Percentiles rank a stretch among this genome's conserved stretches.
Conservation (phyloP, 306 rosid species). For the Elaeagnus macrophylla region DNA sequence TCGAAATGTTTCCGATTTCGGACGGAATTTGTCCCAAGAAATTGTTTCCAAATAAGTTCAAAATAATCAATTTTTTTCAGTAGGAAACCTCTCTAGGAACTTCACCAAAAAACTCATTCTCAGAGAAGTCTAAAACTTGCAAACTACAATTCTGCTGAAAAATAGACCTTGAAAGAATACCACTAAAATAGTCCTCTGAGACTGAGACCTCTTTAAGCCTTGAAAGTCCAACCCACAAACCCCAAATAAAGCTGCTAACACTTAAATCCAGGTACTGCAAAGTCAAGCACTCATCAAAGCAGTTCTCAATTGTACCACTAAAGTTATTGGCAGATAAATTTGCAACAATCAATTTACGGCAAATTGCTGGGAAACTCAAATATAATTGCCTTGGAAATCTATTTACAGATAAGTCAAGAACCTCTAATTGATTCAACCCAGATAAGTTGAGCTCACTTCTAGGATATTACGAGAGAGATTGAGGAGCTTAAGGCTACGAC, state of each 20-base stretch:
- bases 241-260: conserved; percentile 51
- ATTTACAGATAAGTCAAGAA: conserved; percentile 60
- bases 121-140: conserved; percentile 55
- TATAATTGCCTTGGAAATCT: conserved; percentile 52
- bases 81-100: conserved; percentile 49
- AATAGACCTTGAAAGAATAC: conserved; percentile 28
- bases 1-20: conserved; percentile 49
- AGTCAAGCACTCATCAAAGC: conserved; percentile 50
- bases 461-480: conserved; percentile 70
- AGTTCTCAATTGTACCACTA: conserved; percentile 39
- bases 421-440: conserved; percentile 43
- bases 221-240: conserved; percentile 49
- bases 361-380: conserved; percentile 49
- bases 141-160: conserved; percentile 46
- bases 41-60: conserved; percentile 52
- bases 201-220: conserved; percentile 50
- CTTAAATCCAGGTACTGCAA: conserved; percentile 83
- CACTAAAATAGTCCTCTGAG: conserved; percentile 54
- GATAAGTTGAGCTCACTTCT: conserved; percentile 37
- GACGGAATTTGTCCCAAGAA: conserved; percentile 57
- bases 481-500: conserved; percentile 45
- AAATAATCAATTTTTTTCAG: conserved; percentile 35
- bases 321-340: conserved; percentile 62
- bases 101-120: conserved; percentile 42
- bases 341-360: conserved; percentile 37